Percentiles rank a stretch among this genome's conserved stretches.
Conservation (phyloP, 768 basidiomycete genomes). For the Gymnopilus junonius region DNA sequence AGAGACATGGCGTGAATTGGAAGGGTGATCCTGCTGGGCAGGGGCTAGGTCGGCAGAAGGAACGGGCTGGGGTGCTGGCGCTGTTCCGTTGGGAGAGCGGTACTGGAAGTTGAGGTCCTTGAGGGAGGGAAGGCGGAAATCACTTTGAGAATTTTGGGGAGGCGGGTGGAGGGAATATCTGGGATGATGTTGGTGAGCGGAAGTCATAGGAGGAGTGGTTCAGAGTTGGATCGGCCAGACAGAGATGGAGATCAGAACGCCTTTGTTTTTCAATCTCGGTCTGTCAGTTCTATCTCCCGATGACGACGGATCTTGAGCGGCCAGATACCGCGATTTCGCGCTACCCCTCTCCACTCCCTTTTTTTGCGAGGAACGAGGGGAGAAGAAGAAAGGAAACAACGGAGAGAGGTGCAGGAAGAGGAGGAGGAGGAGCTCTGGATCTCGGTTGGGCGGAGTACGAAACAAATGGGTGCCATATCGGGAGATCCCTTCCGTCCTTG, state of each 20-base stretch:
- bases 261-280: constrained; percentile 47
- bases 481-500: constrained; percentile 18
- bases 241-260: constrained; percentile 47
- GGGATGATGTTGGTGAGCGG: constrained; percentile 30
- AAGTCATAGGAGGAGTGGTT: constrained; percentile 28
- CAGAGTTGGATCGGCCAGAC: constrained; percentile 33
- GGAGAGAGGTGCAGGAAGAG: constrained; percentile 17
- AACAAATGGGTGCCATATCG: constrained; percentile 33
- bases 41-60: constrained; percentile 34
- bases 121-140: constrained; percentile 68
- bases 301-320: constrained; percentile 59
- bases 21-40: constrained; percentile 36
- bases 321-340: constrained; percentile 18
- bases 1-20: constrained; percentile 15
- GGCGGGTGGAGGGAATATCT: constrained; percentile 41
- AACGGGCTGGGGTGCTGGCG: constrained; percentile 22
- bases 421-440: constrained; percentile 31
- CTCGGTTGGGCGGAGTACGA: constrained; percentile 38
- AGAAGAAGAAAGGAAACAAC: constrained; percentile 10
- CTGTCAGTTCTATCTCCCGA: constrained; percentile 63
- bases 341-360: not conserved
- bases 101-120: constrained; percentile 70
- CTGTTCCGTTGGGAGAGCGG: constrained; percentile 23
- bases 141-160: constrained; percentile 39
- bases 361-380: constrained; percentile 1